Conservation (phyloP, 345 rosid genomes). For the Cardamine resedifolia region DNA sequence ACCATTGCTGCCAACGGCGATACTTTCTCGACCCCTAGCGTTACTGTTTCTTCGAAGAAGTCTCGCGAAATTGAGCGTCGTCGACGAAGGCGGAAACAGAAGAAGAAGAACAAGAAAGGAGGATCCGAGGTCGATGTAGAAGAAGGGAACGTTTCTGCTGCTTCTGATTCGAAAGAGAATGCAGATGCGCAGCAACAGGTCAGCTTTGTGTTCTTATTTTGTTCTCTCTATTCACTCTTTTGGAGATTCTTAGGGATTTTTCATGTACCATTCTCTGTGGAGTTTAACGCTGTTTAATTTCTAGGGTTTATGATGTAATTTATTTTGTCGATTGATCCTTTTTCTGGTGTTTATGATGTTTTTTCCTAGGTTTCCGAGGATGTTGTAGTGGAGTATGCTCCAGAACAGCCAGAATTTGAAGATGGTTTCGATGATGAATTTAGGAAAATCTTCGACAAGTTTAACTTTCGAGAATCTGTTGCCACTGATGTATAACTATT, state of each 20-base stretch:
- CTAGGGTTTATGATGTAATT: no score
- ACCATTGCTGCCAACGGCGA: neutral
- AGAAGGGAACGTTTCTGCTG: constrained; percentile 34
- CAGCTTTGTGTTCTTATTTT: neutral
- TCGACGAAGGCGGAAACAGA: constrained; percentile 85
- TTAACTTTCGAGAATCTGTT: constrained; percentile 44
- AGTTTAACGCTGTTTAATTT: neutral
- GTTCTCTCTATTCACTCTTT: neutral
- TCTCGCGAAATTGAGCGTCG: constrained; percentile 75
- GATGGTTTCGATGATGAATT: constrained; percentile 70
- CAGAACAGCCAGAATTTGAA: constrained; percentile 70
- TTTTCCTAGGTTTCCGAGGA: constrained; percentile 42
- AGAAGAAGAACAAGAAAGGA: constrained; percentile 65
- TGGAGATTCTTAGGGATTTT: constrained; percentile 33
- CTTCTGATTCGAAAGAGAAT: constrained; percentile 45
- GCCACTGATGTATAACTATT: constrained; percentile 49
- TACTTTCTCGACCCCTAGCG: constrained; percentile 15
- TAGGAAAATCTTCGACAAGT: constrained; percentile 68
- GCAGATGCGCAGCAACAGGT: constrained; percentile 50
- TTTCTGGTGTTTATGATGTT: no score
- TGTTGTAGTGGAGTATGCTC: constrained; percentile 68
- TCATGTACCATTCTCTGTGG: neutral
- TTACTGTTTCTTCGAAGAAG: constrained; percentile 42
- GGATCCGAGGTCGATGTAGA: constrained; percentile 32
- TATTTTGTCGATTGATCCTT: no score